Base-by-base conservation (phyloP, 139 green algal species). In the Pedinophyceae sp. region DNA sequence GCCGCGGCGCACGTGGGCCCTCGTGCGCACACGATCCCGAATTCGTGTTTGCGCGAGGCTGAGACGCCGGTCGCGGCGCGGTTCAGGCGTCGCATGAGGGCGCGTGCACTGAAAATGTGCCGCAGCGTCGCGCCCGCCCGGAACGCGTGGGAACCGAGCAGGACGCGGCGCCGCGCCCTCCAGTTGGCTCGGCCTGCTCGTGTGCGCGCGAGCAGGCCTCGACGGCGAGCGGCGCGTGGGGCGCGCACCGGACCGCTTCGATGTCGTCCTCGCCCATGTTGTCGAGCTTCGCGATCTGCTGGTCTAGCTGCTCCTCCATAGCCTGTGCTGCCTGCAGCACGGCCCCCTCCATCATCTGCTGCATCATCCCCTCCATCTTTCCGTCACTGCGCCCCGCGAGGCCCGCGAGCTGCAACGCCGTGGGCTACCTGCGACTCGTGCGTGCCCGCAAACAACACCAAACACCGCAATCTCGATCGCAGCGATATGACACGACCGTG, bases 231-330 rank as follows among this genome's bases (percentile, higher is more conserved):
- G 20, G 27, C 23, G 10, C 51, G 2, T 88, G 28, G 0, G 80
- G 59, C 39, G 64, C 61, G 26, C 73, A 50, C 1, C 89, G 61
- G 40, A 97, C 62, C 0, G 52, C 19, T 25, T 94, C 85, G 1
- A 97, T 48, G 49, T 97, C 89, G 30, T 93, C 79, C 17, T 87
- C 81, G 16, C 77, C 69, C n/a, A 96, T 54, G 52, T 94, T 93
- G 28, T 94, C 78, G 3, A 97, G 60, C 26, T 69, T 66, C 24
- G 91, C 74, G 38, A 97, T 65, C 64, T 94, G 52, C 2, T 64
- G 47, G 61, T 96, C 88, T 0, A 96, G 46, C 50, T 90, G 71
- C n/a, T 84, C 65, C 54, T 97, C 88, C 26, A 95, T 57, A 27
- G 76, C 58, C 24, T 78, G 59, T 18, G 81, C 88, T 15, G 84